Conservation (phyloP, 345 rosid species). For the Lenwebbia sp. region DNA sequence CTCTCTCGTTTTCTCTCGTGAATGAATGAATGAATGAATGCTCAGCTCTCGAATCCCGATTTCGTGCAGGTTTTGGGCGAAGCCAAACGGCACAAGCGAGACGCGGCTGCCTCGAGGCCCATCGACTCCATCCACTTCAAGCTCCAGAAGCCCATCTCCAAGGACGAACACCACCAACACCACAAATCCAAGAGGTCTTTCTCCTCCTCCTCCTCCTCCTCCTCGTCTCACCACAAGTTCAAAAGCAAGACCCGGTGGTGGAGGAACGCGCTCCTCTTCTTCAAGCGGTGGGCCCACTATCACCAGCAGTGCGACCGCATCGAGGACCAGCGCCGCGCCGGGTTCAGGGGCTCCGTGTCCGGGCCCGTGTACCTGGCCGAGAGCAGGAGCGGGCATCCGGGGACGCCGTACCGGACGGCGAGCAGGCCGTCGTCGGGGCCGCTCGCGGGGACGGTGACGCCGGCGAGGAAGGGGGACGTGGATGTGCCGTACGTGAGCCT, state of each 20-base stretch:
- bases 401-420: constrained; percentile 43
- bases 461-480: constrained; percentile 31
- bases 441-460: constrained; percentile 49
- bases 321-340: constrained; percentile 34
- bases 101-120: constrained; percentile 14
- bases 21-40: not conserved
- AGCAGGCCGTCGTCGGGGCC: constrained; percentile 57
- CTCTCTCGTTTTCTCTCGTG: not conserved
- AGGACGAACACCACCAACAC: constrained; percentile 48
- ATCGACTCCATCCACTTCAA: constrained; percentile 59
- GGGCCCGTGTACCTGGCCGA: constrained; percentile 73
- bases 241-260: constrained; percentile 65
- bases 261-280: constrained; percentile 59
- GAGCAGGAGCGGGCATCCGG: constrained; percentile 44
- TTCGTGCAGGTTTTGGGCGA: constrained; percentile 56
- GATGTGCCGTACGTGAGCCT: constrained; percentile 61
- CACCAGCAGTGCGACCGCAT: not conserved
- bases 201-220: not conserved
- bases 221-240: constrained; percentile 14
- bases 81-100: constrained; percentile 63
- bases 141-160: constrained; percentile 79
- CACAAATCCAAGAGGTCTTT: not conserved
- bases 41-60: not conserved
- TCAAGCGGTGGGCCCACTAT: constrained; percentile 39
- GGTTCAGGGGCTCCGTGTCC: constrained; percentile 36